Percentiles rank a stretch among this genome's conserved stretches.
Evolutionary conservation across 2,329 filamentous ascomycete species (phyloP).

Genomic region (Trichoderma koningiopsis): DNA sequence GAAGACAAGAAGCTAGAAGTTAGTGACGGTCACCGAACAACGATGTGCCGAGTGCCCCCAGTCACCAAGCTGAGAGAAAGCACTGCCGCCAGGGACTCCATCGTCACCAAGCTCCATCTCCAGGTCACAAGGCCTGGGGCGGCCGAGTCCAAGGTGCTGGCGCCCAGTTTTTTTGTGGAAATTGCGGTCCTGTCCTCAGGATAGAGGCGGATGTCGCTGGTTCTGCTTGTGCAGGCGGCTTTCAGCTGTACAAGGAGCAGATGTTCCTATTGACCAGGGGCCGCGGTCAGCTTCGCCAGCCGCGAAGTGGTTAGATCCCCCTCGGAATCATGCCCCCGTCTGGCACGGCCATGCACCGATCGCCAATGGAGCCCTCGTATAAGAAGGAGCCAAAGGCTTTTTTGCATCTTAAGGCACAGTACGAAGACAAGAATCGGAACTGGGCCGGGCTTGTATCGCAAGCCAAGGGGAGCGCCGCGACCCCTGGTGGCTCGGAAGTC

Average conservation of each 20-base stretch:
- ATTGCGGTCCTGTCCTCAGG: neutral
- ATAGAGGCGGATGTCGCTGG: neutral
- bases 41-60: neutral
- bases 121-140: neutral
- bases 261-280: conserved; percentile 2
- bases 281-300: conserved; percentile 19
- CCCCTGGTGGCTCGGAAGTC: conserved; percentile 16
- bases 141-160: neutral
- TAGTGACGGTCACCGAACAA: neutral
- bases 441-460: conserved; percentile 12
- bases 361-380: conserved; percentile 22
- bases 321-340: conserved; percentile 22
- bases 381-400: conserved; percentile 10
- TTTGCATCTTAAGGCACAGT: conserved; percentile 9
- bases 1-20: neutral
- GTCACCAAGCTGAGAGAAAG: neutral
- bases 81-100: neutral
- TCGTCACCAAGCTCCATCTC: neutral
- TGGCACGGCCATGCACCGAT: conserved; percentile 18
- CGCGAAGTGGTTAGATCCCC: conserved; percentile 12
- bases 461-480: conserved; percentile 4
- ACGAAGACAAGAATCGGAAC: neutral
- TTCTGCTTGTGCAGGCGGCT: neutral
- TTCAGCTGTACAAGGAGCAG: conserved; percentile 22
- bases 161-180: conserved; percentile 13